Evolutionary conservation across 139 green algal species (phyloP), one percentile per base, ranked within the genome.

Genomic region (Protoeuglena noctilucae): DNA sequence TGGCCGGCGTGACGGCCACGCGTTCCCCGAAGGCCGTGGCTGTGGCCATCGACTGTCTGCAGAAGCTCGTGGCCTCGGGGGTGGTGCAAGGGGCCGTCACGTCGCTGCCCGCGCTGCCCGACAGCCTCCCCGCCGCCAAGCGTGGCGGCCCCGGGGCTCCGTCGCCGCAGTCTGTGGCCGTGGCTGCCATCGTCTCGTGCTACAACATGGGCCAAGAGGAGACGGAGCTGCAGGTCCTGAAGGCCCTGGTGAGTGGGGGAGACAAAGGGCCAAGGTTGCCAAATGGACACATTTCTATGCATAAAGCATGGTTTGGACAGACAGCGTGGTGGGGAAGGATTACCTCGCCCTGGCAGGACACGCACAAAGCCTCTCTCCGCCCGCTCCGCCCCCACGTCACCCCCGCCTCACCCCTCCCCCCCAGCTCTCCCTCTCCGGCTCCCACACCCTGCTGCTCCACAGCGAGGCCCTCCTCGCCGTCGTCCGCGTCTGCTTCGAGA

Each of bases 401-500:
- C 66, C 22, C 79, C 70, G 9, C 50, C 12, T 29, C 4, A 43
- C 21, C 26, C 50, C 12, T 9, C 27, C 9, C 3, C 26, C 28
- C 26, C 9, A 26, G 14, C 39, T 41, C 40, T 50, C 5, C 4
- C n/a, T 4, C 29, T 22, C 18, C 9, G 29, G 2, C 3, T 3
- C 22, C 30, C 27, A 45, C 4, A 9, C n/a, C 22, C 21, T 2
- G n/a, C 21, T 54, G 57, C 64, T 74, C 22, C 66, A 74, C 49
- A 60, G 65, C 28, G 49, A 71, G 67, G 76, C 71, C 25, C 74
- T 93, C 61, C 72, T 91, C 55, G 70, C 87, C 64, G 76, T 78
- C 4, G 79, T 99, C 54, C 74, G 86, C 25, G 89, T 85, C 16
- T 93, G 77, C 69, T 97, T 95, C 79, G 95, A 96, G 69, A 90